A percentile compares a stretch with the other conserved stretches of the same genome.
Evolutionary conservation across 768 basidiomycete species (phyloP).

Genomic region (Boletus reticuloceps): DNA sequence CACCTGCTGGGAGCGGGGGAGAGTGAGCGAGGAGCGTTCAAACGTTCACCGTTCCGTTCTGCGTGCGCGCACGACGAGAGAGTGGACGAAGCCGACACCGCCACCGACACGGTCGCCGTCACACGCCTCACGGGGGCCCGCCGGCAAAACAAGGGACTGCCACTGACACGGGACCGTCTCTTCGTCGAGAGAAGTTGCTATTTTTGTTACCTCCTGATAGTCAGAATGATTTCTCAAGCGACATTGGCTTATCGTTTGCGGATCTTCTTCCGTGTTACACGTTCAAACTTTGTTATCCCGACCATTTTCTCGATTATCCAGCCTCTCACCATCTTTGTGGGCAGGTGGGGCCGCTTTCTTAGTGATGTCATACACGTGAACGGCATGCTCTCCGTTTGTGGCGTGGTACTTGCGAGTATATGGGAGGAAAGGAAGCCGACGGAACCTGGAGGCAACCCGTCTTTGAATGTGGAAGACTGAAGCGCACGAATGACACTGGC

Average conservation of each 20-base stretch:
- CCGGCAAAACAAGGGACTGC: too few species aligned
- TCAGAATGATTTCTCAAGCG: background rate
- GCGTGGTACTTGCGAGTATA: slow-evolving; percentile 5
- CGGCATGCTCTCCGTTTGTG: background rate
- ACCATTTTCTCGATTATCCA: background rate
- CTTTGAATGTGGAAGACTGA: background rate
- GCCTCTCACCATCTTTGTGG: too few species aligned
- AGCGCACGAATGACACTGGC: background rate
- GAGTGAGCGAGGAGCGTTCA: too few species aligned
- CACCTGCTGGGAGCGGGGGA: too few species aligned
- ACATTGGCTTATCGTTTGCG: background rate
- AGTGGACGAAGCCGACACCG: too few species aligned
- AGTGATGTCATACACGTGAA: slow-evolving; percentile 6
- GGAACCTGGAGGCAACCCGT: background rate
- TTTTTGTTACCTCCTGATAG: background rate
- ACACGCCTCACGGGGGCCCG: too few species aligned
- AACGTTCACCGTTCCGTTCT: too few species aligned
- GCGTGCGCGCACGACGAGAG: too few species aligned
- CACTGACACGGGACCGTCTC: too few species aligned
- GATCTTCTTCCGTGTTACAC: background rate
- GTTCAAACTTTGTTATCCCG: background rate
- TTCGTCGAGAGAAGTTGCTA: too few species aligned
- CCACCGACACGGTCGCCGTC: too few species aligned
- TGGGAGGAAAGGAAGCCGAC: slow-evolving; percentile 3
- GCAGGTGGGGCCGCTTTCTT: background rate